Conservation (phyloP, 208 protist species). For the Trypanosoma caninum region DNA sequence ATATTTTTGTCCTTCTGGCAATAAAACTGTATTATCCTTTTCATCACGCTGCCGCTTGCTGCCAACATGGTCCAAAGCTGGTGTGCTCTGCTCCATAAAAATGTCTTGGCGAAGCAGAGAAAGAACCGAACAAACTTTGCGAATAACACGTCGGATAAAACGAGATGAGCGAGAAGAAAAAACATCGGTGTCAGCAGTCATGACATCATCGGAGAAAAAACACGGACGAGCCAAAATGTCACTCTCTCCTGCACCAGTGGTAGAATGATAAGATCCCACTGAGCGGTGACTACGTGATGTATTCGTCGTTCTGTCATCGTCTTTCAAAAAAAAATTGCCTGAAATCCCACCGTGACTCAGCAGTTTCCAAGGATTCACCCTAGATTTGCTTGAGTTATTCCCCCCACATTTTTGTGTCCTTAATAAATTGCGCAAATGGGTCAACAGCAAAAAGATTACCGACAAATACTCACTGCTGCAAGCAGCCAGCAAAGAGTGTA, state of each 20-base stretch:
- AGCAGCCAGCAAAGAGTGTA: not conserved
- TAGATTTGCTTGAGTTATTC: not conserved
- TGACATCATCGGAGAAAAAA: not conserved
- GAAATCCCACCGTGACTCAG: slow-evolving; percentile 1
- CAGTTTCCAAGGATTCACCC: slow-evolving; percentile 21
- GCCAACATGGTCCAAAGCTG: not conserved
- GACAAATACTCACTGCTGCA: slow-evolving; percentile 15
- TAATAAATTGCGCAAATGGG: slow-evolving; percentile 9
- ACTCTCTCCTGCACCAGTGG: not conserved
- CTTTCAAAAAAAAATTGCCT: not conserved
- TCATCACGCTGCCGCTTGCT: slow-evolving; percentile 1
- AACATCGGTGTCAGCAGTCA: not conserved
- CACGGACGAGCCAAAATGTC: not conserved
- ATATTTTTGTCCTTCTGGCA: not conserved
- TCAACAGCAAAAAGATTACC: not conserved
- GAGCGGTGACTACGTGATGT: slow-evolving; percentile 15
- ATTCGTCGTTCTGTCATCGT: slow-evolving; percentile 14
- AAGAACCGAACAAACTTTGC: slow-evolving; percentile 10
- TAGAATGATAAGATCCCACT: not conserved
- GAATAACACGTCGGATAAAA: slow-evolving; percentile 15
- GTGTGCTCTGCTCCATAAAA: not conserved
- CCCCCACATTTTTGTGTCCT: not conserved
- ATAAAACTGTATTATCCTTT: not conserved
- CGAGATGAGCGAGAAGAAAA: not conserved
- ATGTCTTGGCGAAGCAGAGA: slow-evolving; percentile 11